These are phyloP conservation scores for Coprinopsis sp. DNA, from an alignment of 768 basidiomycete genomes.

Conservation along the genomic window DNA sequence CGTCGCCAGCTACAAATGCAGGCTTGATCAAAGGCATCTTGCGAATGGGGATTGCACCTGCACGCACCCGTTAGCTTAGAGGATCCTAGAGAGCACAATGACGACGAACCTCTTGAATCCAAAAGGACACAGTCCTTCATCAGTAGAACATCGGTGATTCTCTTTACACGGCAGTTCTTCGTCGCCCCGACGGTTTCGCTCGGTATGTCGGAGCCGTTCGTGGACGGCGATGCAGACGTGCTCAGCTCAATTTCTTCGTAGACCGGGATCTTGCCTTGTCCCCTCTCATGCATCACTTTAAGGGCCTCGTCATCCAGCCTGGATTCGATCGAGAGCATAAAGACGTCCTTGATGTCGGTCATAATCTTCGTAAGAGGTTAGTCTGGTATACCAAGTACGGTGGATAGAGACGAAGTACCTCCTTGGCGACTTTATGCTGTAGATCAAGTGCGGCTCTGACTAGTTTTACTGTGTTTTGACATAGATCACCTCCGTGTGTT, in stretches of 20 bases:
- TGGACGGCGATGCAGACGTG: background rate
- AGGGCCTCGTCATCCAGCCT: conserved; percentile 78
- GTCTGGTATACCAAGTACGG: background rate
- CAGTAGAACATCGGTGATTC: conserved; percentile 80
- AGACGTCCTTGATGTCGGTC: conserved; percentile 75
- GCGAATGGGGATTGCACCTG: conserved; percentile 79
- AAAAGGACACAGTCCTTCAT: conserved; percentile 88
- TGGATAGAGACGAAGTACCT: conserved; percentile 32
- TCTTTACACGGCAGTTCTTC: conserved; percentile 72
- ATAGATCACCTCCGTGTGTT: conserved; percentile 79
- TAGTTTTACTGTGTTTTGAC: conserved; percentile 82
- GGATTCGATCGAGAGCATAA: conserved; percentile 86
- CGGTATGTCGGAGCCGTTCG: background rate
- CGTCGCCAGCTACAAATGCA: conserved; percentile 81
- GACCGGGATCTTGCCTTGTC: conserved; percentile 81
- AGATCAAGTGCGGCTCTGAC: conserved; percentile 87
- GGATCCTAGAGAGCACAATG: background rate
- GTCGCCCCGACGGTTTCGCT: conserved; percentile 9
- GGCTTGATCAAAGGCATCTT: conserved; percentile 84
- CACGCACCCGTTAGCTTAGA: background rate
- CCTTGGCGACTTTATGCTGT: conserved; percentile 78
- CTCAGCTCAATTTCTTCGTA: conserved; percentile 59
- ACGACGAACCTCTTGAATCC: conserved; percentile 66
- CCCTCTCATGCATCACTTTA: conserved; percentile 69
- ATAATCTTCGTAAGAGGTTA: conserved; percentile 49